Base-by-base conservation (phyloP, 371 early-diverging fungal genomes). In the Thermomucor indicae-seudaticae region DNA sequence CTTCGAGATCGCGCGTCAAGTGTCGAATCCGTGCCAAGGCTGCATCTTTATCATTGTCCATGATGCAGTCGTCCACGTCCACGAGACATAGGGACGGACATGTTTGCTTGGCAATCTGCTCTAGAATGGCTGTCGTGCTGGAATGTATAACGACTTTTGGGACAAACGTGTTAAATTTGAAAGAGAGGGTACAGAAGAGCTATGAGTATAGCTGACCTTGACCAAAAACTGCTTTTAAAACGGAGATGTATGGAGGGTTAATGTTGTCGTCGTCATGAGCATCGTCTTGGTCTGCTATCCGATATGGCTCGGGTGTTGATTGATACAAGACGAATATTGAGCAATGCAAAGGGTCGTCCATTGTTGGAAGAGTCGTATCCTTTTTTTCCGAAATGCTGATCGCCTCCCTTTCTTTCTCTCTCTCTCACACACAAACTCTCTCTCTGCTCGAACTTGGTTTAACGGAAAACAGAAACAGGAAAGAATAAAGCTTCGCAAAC, bases 131-230 rank as follows among this genome's bases (percentile, higher is more conserved):
- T 43, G 53, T 35, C 39, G 47, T 58, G 45, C 53, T 52, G 20
- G 62, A 55, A 37, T 57, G 53, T 47, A 62, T 29, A 47, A 43
- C 53, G 12, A 64, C 71, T 64, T 89, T 82, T 65, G 95, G 19
- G 25, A 17, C 39, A 38, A 17, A 24, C 23, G 39, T 23, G 27
- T 35, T 12, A 17, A 20, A n/a, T n/a, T n/a, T n/a, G n/a, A n/a
- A n/a, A n/a, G n/a, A n/a, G n/a, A n/a, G n/a, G n/a, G n/a, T n/a
- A n/a, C n/a, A n/a, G n/a, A n/a, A n/a, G n/a, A n/a, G n/a, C n/a
- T n/a, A n/a, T n/a, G n/a, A n/a, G n/a, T n/a, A n/a, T n/a, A n/a
- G n/a, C 24, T 49, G 42, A 59, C 60, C 60, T 53, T 53, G 60
- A 28, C 50, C 60, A 59, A 59, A 59, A 16, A 54, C 51, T 6